phyloP scores from a whole-genome alignment of 129 eudicot species.

The Daucus carota region DH1_v3.0 NC_030386.2:26253501-26254000 shows the following conservation, averaged over 20 bases:
- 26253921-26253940: neutral
- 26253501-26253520: neutral
- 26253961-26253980: neutral
- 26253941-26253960: neutral
- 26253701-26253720: neutral
- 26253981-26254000: neutral
- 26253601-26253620: neutral
- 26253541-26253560: conserved; percentile 2
- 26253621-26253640: neutral
- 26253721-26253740: neutral
- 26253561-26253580: neutral
- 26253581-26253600: neutral
- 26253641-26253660: neutral
- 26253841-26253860: neutral
- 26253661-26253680: neutral
- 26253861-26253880: neutral
- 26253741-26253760: neutral
- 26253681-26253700: neutral
- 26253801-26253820: neutral
- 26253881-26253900: neutral
- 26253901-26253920: neutral
- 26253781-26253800: neutral
- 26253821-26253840: neutral
- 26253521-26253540: conserved; percentile 3
- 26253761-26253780: neutral